Evolutionary conservation across 1,139 yeast genomes (phyloP).

Genomic region (Lodderomyces metapsilosis): DNA sequence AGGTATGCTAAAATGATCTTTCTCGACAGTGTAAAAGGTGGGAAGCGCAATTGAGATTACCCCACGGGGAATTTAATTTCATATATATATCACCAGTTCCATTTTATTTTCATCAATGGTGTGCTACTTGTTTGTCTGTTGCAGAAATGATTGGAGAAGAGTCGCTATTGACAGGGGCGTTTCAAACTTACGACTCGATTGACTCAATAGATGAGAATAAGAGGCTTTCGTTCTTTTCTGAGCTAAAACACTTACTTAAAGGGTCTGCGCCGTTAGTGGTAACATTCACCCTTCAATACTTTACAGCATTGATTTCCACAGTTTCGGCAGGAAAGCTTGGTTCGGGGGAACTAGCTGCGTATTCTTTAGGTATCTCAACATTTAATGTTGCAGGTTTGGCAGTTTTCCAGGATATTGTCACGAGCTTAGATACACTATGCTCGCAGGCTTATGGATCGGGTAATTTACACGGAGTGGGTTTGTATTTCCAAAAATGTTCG

Average conservation of each 20-base stretch:
- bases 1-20: too few relatives aligned
- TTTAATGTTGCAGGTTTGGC: conserved; percentile 48
- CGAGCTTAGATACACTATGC: conserved; percentile 52
- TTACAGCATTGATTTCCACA: conserved; percentile 47
- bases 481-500: conserved; percentile 39
- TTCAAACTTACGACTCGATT: conserved; percentile 20
- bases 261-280: conserved; percentile 46
- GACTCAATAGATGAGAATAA: conserved; percentile 11
- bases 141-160: conserved; percentile 37
- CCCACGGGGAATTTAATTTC: too few relatives aligned
- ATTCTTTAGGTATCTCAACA: conserved; percentile 49
- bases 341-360: conserved; percentile 46
- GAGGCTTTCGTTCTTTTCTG: conserved; percentile 15
- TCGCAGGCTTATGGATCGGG: conserved; percentile 51
- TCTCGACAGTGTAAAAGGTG: too few relatives aligned
- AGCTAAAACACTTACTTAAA: conserved; percentile 28
- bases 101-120: too few relatives aligned
- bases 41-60: too few relatives aligned
- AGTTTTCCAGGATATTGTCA: conserved; percentile 54
- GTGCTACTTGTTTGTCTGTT: too few relatives aligned
- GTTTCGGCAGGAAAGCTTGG: conserved; percentile 51
- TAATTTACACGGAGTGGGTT: conserved; percentile 32
- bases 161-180: conserved; percentile 28
- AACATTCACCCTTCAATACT: conserved; percentile 50
- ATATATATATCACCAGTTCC: too few relatives aligned